Conservation (phyloP, 495 filamentous ascomycete species). For the Wilcoxina mikolae region DNA sequence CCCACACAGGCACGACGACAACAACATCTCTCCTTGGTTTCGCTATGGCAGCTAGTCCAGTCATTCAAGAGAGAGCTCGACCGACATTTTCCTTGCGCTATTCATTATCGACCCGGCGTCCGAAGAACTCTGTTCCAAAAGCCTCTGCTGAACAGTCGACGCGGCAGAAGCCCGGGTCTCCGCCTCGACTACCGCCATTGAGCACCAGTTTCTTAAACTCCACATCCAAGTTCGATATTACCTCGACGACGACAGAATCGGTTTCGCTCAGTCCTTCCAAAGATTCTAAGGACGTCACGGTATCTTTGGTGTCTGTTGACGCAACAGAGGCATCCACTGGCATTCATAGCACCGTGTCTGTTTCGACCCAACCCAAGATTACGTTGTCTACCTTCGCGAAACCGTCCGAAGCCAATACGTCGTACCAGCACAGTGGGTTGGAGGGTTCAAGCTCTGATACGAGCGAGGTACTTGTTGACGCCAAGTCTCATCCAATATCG, state of each 20-base stretch:
- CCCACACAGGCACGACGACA: too few relatives aligned
- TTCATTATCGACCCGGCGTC: background rate
- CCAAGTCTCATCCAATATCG: conserved; percentile 12
- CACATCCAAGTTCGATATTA: background rate
- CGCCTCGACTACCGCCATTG: background rate
- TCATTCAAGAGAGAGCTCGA: background rate
- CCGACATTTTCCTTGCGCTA: background rate
- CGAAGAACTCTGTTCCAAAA: background rate
- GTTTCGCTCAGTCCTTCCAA: background rate
- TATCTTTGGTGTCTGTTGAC: background rate
- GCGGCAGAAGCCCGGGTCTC: background rate
- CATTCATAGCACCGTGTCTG: background rate
- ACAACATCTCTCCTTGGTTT: too few relatives aligned
- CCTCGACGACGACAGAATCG: background rate
- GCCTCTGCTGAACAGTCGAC: background rate
- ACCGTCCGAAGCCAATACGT: conserved; percentile 17
- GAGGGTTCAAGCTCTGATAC: background rate
- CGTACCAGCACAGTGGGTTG: conserved; percentile 13
- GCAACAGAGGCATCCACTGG: background rate
- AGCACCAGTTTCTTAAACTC: background rate
- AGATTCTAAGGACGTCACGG: background rate
- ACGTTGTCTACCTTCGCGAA: conserved; percentile 26
- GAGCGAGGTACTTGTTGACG: background rate
- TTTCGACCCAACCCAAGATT: conserved; percentile 18
- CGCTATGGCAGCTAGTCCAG: conserved; percentile 1